phyloP scores from a whole-genome alignment of 768 basidiomycete species.

The Gymnopilus junonius region DNA sequence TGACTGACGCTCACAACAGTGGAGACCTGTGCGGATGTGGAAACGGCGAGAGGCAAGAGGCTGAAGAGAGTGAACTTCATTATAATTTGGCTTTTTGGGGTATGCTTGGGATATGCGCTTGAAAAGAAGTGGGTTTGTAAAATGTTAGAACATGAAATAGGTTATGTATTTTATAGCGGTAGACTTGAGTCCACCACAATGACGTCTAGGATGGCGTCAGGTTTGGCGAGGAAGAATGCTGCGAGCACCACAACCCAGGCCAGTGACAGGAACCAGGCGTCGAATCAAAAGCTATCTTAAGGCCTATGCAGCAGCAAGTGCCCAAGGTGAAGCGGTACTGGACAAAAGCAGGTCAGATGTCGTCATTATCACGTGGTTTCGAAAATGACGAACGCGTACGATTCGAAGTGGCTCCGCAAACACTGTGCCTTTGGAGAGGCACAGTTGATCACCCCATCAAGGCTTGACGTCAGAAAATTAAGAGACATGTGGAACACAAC shows the following conservation, averaged over 20 bases:
- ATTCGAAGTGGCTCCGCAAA: too few relatives aligned
- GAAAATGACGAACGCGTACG: too few relatives aligned
- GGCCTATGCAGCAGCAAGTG: too few relatives aligned
- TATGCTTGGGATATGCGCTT: background rate
- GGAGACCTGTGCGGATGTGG: slow-evolving; percentile 3
- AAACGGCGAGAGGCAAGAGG: background rate
- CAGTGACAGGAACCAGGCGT: too few relatives aligned
- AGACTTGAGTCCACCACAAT: background rate
- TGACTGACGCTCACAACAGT: background rate
- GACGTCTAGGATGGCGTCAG: slow-evolving; percentile 4
- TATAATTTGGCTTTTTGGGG: background rate
- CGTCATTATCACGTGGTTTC: too few relatives aligned
- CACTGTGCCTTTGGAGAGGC: too few relatives aligned
- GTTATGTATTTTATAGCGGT: background rate
- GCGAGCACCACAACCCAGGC: background rate
- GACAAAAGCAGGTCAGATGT: too few relatives aligned
- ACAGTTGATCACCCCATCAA: too few relatives aligned
- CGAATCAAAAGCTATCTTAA: too few relatives aligned
- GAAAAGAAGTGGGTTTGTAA: background rate
- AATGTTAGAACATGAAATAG: background rate
- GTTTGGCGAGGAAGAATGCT: background rate
- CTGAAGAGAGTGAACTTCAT: background rate
- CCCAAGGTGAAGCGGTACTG: too few relatives aligned
- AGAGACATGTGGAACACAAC: too few relatives aligned
- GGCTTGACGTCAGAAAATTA: too few relatives aligned